Evolutionary conservation across 495 filamentous ascomycete species (phyloP), one percentile per base, ranked within the genome.

Genomic region (Hyaloscypha hepaticicola): DNA sequence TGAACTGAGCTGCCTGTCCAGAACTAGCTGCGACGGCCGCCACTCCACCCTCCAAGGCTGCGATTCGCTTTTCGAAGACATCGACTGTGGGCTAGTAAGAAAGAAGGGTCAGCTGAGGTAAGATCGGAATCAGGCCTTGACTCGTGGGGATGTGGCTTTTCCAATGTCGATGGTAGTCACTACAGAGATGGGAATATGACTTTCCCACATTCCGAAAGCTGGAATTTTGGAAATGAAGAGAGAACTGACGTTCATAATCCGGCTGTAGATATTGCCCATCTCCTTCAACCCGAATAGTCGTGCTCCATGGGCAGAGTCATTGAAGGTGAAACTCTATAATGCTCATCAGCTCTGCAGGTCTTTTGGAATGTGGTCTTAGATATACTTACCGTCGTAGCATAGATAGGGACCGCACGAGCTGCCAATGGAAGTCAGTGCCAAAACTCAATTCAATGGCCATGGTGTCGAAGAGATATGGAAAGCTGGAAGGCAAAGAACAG

Each of bases 211-310:
- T 33, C n/a, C 12, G 31, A 33, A 33, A 6, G 31, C 12, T 33
- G 31, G 31, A 33, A 33, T 6, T 33, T 28, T n/a, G n/a, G 27
- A 27, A 66, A 24, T 5, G 31, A 22, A 33, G 19, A 34, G 5
- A 22, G 25, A 28, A 75, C 80, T 71, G 59, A 84, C 82, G 76
- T 99, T 99, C 92, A 96, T 96, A 70, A 99, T 95, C 62, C 95
- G 89, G 72, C 88, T 92, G 82, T 99, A 99, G 79, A 99, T 97
- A 77, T 99, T 97, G 74, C 94, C 96, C 74, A 96, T 94, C 76
- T 97, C 94, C 75, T 97, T 96, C 78, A 99, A 92, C 69, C 92
- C 92, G 74, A 99, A 99, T 26, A 99, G 88, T 72, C 94, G 87
- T 58, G 96, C 96, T 67, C 93, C 95, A 75, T 98, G 95, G 57